Base-by-base conservation (phyloP, 129 eudicot species). In the Artemisia tridentata region DNA sequence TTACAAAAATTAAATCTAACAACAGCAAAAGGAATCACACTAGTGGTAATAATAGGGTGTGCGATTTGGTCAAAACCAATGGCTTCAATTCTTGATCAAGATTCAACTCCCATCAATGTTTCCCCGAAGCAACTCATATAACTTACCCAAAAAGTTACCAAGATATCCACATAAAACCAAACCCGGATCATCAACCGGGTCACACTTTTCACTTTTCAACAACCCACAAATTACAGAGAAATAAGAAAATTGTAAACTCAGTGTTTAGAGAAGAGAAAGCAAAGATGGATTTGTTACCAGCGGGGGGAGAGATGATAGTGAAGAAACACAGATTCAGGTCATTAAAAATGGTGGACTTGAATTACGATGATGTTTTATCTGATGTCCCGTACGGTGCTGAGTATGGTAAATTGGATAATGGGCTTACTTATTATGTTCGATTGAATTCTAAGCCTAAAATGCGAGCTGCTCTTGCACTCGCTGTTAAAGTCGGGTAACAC, bases 401-500 rank as follows among this genome's bases (percentile, higher is more conserved):
- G 34, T 84, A 80, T 72, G 96, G 98, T 59, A 82, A 55, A 57
- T 88, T 91, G 67, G 86, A 83, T 4, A 91, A 91, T 60, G 96
- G 98, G 3, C 89, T 91, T 54, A 75, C 72, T 63, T 91, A 91
- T 62, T 91, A 88, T 50, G 98, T 91, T 12, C 84, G 96, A 12
- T 84, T 75, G 66, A 91, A 86, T 81, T 79, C 96, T 12, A 91
- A 91, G 80, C 98, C 98, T 72, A 84, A 74, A 79, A 91, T 86
- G 96, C 74, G 98, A 68, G 98, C 98, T 23, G 98, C 98, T 47
- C 89, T 91, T 15, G 96, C 96, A 48, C 93, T 91, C 62, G 98
- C 86, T 55, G 91, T 91, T 12, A 91, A 83, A 72, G 93, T 80
- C 78, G 97, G 97, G 95, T 90, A 78, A 41, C 50, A 15, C 54